Evolutionary conservation across 768 basidiomycete species (phyloP).

Genomic region (Gelatoporia subvermispora): DNA sequence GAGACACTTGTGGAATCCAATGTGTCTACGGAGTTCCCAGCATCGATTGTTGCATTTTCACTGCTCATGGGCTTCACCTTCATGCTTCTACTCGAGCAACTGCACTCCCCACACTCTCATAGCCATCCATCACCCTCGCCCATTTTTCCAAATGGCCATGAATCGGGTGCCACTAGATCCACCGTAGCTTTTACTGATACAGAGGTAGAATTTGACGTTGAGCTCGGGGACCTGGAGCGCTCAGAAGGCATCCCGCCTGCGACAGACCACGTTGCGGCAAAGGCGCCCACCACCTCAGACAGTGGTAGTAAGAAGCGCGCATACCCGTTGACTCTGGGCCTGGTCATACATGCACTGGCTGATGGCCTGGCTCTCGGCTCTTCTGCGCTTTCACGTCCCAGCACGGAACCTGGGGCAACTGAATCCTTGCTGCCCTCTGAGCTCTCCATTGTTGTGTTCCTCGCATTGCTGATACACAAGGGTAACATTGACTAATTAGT

Average conservation of each 20-base stretch:
- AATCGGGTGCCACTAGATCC: constrained; percentile 25
- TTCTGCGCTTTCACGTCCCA: constrained; percentile 40
- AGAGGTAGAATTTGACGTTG: constrained; percentile 55
- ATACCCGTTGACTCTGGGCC: constrained; percentile 76
- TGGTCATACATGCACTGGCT: constrained; percentile 83
- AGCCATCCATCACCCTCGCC: constrained; percentile 11
- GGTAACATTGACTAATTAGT: constrained; percentile 39
- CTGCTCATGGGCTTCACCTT: constrained; percentile 57
- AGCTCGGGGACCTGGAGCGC: constrained; percentile 53
- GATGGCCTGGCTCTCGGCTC: constrained; percentile 93
- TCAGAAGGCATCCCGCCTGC: constrained; percentile 27
- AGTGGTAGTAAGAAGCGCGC: constrained; percentile 36
- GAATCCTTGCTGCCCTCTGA: constrained; percentile 20
- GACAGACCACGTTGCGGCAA: constrained; percentile 7
- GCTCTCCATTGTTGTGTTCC: constrained; percentile 80
- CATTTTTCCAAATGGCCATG: constrained; percentile 11
- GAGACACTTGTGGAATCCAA: constrained; percentile 46
- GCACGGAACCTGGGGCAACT: constrained; percentile 22
- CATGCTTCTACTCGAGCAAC: constrained; percentile 68
- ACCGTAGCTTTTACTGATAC: constrained; percentile 7
- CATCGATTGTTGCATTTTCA: constrained; percentile 54
- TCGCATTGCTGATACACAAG: constrained; percentile 92
- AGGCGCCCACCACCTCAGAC: constrained; percentile 5
- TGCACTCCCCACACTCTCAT: constrained; percentile 49
- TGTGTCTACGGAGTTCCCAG: constrained; percentile 36